phyloP scores from a whole-genome alignment of 2,329 filamentous ascomycete species.

The Arthroderma uncinatum region DNA sequence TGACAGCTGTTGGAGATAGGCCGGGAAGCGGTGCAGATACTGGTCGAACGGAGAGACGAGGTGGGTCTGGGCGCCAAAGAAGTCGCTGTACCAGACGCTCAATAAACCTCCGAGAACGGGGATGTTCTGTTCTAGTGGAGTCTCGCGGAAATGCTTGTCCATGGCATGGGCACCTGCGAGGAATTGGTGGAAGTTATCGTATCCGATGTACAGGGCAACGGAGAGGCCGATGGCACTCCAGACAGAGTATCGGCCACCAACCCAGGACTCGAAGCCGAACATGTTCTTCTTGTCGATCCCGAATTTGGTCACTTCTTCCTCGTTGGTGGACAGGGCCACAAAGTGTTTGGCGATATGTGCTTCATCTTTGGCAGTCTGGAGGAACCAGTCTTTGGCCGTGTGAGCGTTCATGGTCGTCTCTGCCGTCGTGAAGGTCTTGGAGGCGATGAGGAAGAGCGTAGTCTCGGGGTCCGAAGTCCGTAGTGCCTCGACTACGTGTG shows the following conservation, averaged over 20 bases:
- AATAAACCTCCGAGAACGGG: slow-evolving; percentile 82
- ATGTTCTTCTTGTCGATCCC: slow-evolving; percentile 99
- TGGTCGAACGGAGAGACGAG: slow-evolving; percentile 97
- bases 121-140: slow-evolving; percentile 89
- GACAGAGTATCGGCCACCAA: slow-evolving; percentile 94
- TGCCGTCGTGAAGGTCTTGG: slow-evolving; percentile 98
- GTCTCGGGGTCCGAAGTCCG: slow-evolving; percentile 85
- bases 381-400: slow-evolving; percentile 94
- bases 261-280: slow-evolving; percentile 99
- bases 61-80: slow-evolving; percentile 96
- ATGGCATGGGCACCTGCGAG: slow-evolving; percentile 88
- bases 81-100: slow-evolving; percentile 98
- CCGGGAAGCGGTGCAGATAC: slow-evolving; percentile 97
- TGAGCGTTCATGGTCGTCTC: slow-evolving; percentile 97
- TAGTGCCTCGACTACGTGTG: slow-evolving; percentile 90
- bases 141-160: slow-evolving; percentile 94
- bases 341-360: slow-evolving; percentile 89
- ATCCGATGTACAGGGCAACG: slow-evolving; percentile 89
- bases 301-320: slow-evolving; percentile 91
- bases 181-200: slow-evolving; percentile 95
- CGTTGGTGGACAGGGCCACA: slow-evolving; percentile 93
- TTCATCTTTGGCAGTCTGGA: slow-evolving; percentile 67
- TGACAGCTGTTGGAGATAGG: slow-evolving; percentile 95
- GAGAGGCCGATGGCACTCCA: slow-evolving; percentile 98
- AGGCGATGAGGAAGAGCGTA: slow-evolving; percentile 95